These are phyloP conservation scores for Polychaeton citri DNA, from an alignment of 2,329 filamentous ascomycete species.

Conservation along the genomic window DNA sequence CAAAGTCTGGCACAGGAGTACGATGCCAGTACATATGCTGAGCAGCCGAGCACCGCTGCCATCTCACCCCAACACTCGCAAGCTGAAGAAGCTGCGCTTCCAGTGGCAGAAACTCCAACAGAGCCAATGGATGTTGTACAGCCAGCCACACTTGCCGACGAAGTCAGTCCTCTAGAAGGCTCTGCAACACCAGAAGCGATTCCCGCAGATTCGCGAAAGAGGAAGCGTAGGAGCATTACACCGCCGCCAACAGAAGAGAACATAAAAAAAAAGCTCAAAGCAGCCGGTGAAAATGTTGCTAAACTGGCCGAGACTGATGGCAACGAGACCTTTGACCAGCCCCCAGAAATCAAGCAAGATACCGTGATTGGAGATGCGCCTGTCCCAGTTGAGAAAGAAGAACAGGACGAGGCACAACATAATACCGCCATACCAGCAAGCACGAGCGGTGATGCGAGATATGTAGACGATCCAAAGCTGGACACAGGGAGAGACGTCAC, in stretches of 20 bases:
- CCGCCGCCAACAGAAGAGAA: conserved; percentile 16
- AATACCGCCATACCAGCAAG: conserved; percentile 9
- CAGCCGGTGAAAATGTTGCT: conserved; percentile 21
- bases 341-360: conserved; percentile 6
- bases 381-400: conserved; percentile 5
- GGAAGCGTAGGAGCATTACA: conserved; percentile 28
- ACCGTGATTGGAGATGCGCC: conserved; percentile 11
- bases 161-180: not conserved
- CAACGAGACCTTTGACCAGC: conserved; percentile 15
- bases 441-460: conserved; percentile 16
- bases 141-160: not conserved
- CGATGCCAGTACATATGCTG: not conserved
- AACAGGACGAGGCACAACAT: conserved; percentile 6
- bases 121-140: not conserved
- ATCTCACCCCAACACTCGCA: not conserved
- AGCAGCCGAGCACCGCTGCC: not conserved
- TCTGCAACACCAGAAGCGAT: not conserved
- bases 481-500: conserved; percentile 1
- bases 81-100: not conserved
- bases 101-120: not conserved
- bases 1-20: not conserved
- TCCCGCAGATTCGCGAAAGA: conserved; percentile 21
- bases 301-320: conserved; percentile 19
- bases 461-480: not conserved
- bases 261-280: conserved; percentile 31